Conservation (phyloP, 2,329 filamentous ascomycete species). For the Zopfia rhizophila region DNA sequence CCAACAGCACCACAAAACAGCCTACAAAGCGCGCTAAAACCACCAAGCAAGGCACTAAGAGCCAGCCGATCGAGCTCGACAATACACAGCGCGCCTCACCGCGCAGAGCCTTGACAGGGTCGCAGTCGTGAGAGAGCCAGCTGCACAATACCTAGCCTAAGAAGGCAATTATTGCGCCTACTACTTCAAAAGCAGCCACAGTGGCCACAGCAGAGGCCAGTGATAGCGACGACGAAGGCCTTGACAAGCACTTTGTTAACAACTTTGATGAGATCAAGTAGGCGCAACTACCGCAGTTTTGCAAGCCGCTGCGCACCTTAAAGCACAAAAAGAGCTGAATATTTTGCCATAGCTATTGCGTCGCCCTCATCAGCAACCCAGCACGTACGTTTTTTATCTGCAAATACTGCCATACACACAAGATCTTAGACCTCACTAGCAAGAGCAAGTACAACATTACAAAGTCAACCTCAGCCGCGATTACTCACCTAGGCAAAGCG, state of each 20-base stretch:
- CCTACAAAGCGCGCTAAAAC: constrained; percentile 8
- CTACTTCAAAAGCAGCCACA: constrained; percentile 5
- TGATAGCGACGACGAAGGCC: not conserved
- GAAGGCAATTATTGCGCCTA: constrained; percentile 4
- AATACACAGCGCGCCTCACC: constrained; percentile 3
- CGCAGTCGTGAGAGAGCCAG: constrained; percentile 10
- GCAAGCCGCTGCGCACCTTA: constrained; percentile 6
- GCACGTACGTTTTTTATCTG: constrained; percentile 7
- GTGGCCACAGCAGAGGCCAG: constrained; percentile 3
- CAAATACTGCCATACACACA: constrained; percentile 7
- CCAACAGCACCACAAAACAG: not conserved
- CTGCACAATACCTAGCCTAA: constrained; percentile 5
- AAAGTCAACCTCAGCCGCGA: constrained; percentile 8
- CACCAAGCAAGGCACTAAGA: not conserved
- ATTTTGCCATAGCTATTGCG: constrained; percentile 10
- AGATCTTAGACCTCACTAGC: constrained; percentile 3
- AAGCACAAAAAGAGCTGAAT: constrained; percentile 10
- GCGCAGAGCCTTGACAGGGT: constrained; percentile 4
- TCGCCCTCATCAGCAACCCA: constrained; percentile 8
- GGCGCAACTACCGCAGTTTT: constrained; percentile 4
- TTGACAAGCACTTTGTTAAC: constrained; percentile 8
- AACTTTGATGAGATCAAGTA: constrained; percentile 15
- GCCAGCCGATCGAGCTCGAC: constrained; percentile 7
- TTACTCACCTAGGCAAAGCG: too few species aligned
- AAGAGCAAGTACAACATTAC: constrained; percentile 4